Percentiles rank a stretch among this genome's conserved stretches.
phyloP scores from a whole-genome alignment of 73 alveolate species.

The Paramecium primaurelia region DNA sequence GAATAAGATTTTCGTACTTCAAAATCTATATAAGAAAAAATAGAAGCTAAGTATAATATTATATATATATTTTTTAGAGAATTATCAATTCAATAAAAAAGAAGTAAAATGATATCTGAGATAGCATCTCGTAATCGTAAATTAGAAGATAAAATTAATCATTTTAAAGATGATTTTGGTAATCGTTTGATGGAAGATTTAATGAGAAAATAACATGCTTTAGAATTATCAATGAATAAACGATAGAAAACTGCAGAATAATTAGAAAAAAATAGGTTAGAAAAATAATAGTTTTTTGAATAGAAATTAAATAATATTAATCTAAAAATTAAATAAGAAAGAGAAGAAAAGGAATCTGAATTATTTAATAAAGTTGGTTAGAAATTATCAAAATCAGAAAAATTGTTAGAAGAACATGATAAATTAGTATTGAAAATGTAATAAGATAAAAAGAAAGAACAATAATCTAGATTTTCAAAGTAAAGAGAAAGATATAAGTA shows the following conservation, averaged over 20 bases:
- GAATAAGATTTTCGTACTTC: neutral
- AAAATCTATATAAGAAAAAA: neutral
- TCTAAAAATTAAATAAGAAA: neutral
- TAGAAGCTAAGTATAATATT: neutral
- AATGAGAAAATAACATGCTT: neutral
- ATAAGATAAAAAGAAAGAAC: neutral
- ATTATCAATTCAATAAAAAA: neutral
- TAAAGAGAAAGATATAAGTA: neutral
- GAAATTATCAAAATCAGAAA: neutral
- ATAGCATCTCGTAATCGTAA: neutral
- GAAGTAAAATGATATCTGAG: neutral
- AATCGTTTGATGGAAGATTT: neutral
- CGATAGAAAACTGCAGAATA: neutral
- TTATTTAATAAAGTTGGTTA: neutral
- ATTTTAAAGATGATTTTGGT: slow-evolving; percentile 6
- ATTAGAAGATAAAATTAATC: neutral
- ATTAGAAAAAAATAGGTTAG: neutral
- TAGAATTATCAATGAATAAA: neutral
- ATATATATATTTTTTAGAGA: neutral
- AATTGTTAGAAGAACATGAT: neutral
- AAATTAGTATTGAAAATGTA: neutral
- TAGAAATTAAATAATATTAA: neutral
- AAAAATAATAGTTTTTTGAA: neutral
- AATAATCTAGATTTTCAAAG: neutral
- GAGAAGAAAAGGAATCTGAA: neutral